These are phyloP conservation scores for Ogataea trehalophila DNA, from an alignment of 805 yeast genomes.

Conservation along the genomic window DNA sequence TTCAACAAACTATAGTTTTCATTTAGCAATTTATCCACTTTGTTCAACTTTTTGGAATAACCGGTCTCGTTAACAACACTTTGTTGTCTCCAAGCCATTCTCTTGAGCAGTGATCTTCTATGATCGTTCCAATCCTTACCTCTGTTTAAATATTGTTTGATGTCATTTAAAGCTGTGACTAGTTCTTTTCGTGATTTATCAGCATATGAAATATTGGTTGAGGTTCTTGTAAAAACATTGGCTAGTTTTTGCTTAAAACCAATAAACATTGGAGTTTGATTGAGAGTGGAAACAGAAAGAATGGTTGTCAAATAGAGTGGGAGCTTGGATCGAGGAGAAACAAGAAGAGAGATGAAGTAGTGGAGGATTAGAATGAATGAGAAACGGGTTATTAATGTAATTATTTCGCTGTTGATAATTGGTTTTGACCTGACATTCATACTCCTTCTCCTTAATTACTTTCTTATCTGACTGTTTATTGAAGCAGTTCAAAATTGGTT, in stretches of 20 bases:
- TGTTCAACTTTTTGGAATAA: constrained; percentile 47
- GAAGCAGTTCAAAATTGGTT: too few relatives aligned
- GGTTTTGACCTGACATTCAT: background rate
- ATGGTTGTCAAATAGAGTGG: constrained; percentile 22
- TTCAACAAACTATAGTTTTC: constrained; percentile 45
- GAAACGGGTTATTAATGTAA: constrained; percentile 26
- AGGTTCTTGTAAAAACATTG: background rate
- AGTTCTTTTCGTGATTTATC: constrained; percentile 24
- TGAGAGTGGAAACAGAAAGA: constrained; percentile 27
- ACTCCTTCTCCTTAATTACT: too few relatives aligned
- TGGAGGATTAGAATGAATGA: constrained; percentile 23
- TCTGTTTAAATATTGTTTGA: constrained; percentile 38
- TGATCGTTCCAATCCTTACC: constrained; percentile 42
- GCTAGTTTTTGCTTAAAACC: constrained; percentile 10
- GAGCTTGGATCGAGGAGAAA: constrained; percentile 19
- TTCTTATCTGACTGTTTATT: too few relatives aligned
- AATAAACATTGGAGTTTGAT: constrained; percentile 21
- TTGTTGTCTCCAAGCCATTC: constrained; percentile 55
- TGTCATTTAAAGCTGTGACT: constrained; percentile 39
- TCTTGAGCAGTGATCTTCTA: constrained; percentile 37
- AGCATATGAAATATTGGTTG: background rate
- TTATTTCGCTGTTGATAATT: constrained; percentile 3
- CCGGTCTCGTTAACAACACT: constrained; percentile 46
- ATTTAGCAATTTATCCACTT: constrained; percentile 42
- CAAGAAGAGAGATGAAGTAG: constrained; percentile 18